These are phyloP conservation scores for Perilla frutescens DNA, from an alignment of 257 asterid genomes.

Conservation along the genomic window DNA sequence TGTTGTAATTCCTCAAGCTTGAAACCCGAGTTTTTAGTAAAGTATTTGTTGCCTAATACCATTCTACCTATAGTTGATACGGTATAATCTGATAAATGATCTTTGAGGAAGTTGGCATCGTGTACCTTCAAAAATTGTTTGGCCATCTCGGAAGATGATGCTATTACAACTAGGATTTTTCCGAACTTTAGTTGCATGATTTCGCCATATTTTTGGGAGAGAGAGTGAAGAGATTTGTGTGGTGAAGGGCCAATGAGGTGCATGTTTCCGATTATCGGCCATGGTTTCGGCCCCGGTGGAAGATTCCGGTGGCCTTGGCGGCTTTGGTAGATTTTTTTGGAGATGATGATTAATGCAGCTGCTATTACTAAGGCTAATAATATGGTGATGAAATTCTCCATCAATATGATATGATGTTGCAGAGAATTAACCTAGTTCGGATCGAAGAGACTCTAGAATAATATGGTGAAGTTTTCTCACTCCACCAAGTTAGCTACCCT, in stretches of 20 bases:
- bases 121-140: slow-evolving; percentile 44
- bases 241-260: too few species aligned
- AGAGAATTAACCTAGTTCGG: too few species aligned
- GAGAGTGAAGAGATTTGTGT: too few species aligned
- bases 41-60: too few species aligned
- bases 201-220: too few species aligned
- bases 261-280: too few species aligned
- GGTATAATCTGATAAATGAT: slow-evolving; percentile 6
- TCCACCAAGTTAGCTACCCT: too few species aligned
- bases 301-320: slow-evolving; percentile 8
- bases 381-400: neutral
- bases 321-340: neutral
- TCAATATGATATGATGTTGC: too few species aligned
- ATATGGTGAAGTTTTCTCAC: too few species aligned
- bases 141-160: slow-evolving; percentile 56
- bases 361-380: neutral
- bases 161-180: slow-evolving; percentile 29
- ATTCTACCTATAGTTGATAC: neutral
- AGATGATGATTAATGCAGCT: neutral
- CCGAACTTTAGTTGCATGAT: too few species aligned
- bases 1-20: slow-evolving; percentile 23
- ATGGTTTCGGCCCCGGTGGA: neutral
- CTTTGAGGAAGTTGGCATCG: slow-evolving; percentile 40
- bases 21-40: too few species aligned
- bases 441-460: too few species aligned